Conservation (phyloP, 257 asterid species). For the Verbena officinalis region DNA sequence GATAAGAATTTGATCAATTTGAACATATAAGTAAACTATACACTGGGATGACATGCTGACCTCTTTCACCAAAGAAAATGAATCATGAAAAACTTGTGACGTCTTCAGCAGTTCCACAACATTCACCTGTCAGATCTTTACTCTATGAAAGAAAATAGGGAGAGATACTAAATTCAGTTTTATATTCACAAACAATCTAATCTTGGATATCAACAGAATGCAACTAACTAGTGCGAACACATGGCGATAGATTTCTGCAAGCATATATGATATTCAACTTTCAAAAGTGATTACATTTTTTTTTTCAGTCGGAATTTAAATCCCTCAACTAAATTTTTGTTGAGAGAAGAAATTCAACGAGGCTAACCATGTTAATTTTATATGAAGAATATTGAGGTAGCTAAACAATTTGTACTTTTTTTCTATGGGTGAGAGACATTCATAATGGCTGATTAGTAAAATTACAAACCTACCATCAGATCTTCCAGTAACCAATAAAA, state of each 20-base stretch:
- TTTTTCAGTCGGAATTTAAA: no score
- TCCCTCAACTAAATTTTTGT: no score
- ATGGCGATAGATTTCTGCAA: no score
- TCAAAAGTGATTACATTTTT: no score
- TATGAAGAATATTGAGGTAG: no score
- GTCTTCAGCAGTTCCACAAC: conserved; percentile 55
- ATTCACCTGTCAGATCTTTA: conserved; percentile 77
- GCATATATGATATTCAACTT: no score
- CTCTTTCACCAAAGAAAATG: conserved; percentile 69
- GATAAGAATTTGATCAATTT: conserved; percentile 13
- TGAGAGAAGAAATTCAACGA: no score
- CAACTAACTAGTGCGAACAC: no score
- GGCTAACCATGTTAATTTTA: no score
- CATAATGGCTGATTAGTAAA: conserved; percentile 14
- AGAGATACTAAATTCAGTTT: conserved; percentile 9
- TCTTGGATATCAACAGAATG: no score
- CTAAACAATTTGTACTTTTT: no score
- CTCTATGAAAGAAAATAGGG: conserved; percentile 49
- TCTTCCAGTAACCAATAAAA: conserved; percentile 78
- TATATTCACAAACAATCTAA: no score
- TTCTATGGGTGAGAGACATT: conserved; percentile 8
- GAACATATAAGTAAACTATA: conserved; percentile 23
- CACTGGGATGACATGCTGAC: conserved; percentile 41
- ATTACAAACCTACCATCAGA: conserved; percentile 77
- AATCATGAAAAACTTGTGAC: conserved; percentile 49